These are phyloP conservation scores for Xylaria sp. DNA, from an alignment of 2,329 filamentous ascomycete species.

Conservation along the genomic window DNA sequence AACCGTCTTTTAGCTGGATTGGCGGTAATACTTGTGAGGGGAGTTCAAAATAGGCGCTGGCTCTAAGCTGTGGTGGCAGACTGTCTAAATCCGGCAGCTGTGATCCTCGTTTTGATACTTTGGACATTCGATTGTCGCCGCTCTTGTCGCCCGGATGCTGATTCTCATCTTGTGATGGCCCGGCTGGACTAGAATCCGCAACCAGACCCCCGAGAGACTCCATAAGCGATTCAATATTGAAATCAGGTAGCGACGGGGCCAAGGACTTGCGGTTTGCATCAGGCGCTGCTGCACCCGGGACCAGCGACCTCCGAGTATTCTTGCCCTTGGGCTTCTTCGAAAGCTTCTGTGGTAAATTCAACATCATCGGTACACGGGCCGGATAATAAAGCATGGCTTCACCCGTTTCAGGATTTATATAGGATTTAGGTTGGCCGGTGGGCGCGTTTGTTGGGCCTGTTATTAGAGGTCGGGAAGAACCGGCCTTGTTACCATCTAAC, in stretches of 20 bases:
- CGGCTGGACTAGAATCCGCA: slow-evolving; percentile 2
- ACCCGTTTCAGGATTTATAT: slow-evolving; percentile 58
- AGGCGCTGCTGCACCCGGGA: slow-evolving; percentile 60
- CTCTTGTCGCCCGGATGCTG: slow-evolving; percentile 4
- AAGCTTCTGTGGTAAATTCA: slow-evolving; percentile 84
- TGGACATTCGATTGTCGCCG: slow-evolving; percentile 11
- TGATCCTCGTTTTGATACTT: slow-evolving; percentile 38
- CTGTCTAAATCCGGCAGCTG: slow-evolving; percentile 41
- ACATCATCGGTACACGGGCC: slow-evolving; percentile 85
- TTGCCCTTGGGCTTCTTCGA: slow-evolving; percentile 64
- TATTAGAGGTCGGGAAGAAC: slow-evolving; percentile 24
- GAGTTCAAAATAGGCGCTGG: slow-evolving; percentile 84
- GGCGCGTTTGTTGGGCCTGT: slow-evolving; percentile 32
- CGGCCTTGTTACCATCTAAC: slow-evolving; percentile 18
- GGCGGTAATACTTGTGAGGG: slow-evolving; percentile 46
- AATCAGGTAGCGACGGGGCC: slow-evolving; percentile 30
- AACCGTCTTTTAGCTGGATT: slow-evolving; percentile 64
- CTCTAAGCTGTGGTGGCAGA: slow-evolving; percentile 77
- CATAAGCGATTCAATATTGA: slow-evolving; percentile 25
- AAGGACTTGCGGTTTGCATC: slow-evolving; percentile 35
- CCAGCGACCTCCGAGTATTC: slow-evolving; percentile 66
- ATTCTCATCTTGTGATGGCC: slow-evolving; percentile 9
- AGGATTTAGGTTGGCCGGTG: slow-evolving; percentile 47
- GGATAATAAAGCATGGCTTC: slow-evolving; percentile 92
- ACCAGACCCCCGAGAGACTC: slow-evolving; percentile 30